A percentile compares a stretch with the other conserved stretches of the same genome.
These are phyloP conservation scores for Scedosporium boydii DNA, from an alignment of 2,329 filamentous ascomycete genomes.

Conservation along the genomic window DNA sequence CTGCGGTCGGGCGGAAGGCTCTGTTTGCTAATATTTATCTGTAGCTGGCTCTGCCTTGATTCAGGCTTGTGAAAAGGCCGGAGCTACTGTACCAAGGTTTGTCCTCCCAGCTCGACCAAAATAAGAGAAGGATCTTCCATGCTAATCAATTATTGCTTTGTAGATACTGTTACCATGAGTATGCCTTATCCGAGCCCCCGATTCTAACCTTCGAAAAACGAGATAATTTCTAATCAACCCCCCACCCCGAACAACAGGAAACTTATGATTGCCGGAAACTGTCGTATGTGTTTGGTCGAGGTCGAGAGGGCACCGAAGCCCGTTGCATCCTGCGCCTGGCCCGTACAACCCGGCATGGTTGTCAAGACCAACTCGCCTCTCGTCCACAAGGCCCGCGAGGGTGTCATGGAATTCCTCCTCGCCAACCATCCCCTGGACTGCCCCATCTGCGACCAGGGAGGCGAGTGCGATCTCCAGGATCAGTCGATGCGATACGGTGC, in stretches of 20 bases:
- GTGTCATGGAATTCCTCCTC: slow-evolving; percentile 97
- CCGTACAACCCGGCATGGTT: slow-evolving; percentile 96
- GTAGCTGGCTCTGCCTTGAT: slow-evolving; percentile 93
- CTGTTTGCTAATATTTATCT: slow-evolving; percentile 13
- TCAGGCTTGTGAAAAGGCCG: slow-evolving; percentile 98
- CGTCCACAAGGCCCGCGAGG: slow-evolving; percentile 94
- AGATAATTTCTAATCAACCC: slow-evolving; percentile 27
- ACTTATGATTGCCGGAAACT: slow-evolving; percentile 98
- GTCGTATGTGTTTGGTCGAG: slow-evolving; percentile 98
- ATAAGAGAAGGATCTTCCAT: slow-evolving; percentile 5
- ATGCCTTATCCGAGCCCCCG: slow-evolving; percentile 16
- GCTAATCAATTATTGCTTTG: slow-evolving; percentile 9
- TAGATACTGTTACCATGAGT: slow-evolving; percentile 99
- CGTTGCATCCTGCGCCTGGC: slow-evolving; percentile 97
- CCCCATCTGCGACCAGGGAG: slow-evolving; percentile 96
- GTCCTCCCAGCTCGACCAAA: slow-evolving; percentile 14
- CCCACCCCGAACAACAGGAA: slow-evolving; percentile 53
- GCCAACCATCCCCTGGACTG: slow-evolving; percentile 95
- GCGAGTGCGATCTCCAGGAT: slow-evolving; percentile 97
- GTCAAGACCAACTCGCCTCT: slow-evolving; percentile 97
- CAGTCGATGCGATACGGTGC: slow-evolving; percentile 98
- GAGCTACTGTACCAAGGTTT: slow-evolving; percentile 76
- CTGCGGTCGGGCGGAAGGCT: slow-evolving; percentile 1
- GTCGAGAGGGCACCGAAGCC: slow-evolving; percentile 95
- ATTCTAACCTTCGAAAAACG: neutral